Base-by-base conservation (phyloP, 164 flowering plant genomes). In the Stephania yunnanensis region DNA sequence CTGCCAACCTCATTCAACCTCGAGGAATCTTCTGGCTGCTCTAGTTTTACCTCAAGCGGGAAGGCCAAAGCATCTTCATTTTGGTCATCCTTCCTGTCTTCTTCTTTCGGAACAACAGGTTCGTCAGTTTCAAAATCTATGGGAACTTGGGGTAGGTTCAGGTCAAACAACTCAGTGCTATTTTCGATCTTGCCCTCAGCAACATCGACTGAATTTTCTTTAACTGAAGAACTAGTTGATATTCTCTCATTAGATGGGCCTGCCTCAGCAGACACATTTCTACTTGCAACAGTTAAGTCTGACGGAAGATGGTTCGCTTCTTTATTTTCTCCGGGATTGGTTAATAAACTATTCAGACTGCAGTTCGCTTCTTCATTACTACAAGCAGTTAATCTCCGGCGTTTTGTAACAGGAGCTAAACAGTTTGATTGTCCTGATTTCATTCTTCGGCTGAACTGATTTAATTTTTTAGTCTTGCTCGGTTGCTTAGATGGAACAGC, bases 91-190 rank as follows among this genome's bases (percentile, higher is more conserved):
- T 75, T 72, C 68, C 71, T 58, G 68, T 77, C 83, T 68, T 17
- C 76, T 48, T 52, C 53, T 42, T 75, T 77, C 42, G 10, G 70
- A 42, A 46, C 78, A 10, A 75, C 76, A 15, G 80, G 72, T 71
- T 79, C 85, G 30, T 76, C 80, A 22, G 72, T 77, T 68, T 84
- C 89, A 73, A 72, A 44, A 73, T 87, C 87, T 61, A 74, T 69
- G 67, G 76, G 80, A 63, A 73, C 68, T 31, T 78, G 81, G 11
- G 89, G 87, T 66, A 89, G 63, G 74, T 90, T 88, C 73, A 90
- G 77, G 77, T 90, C 93, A 68, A 87, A 81, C 74, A 81, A 36
- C 20, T 52, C 52, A 52, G 61, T 71, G 73, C 68, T 80, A 30
- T 68, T 79, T 42, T 61, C 68, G 45, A 61, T 44, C 70, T 64